Base-by-base conservation (phyloP, 306 rosid species). In the Cyamopsis tetragonoloba region DNA sequence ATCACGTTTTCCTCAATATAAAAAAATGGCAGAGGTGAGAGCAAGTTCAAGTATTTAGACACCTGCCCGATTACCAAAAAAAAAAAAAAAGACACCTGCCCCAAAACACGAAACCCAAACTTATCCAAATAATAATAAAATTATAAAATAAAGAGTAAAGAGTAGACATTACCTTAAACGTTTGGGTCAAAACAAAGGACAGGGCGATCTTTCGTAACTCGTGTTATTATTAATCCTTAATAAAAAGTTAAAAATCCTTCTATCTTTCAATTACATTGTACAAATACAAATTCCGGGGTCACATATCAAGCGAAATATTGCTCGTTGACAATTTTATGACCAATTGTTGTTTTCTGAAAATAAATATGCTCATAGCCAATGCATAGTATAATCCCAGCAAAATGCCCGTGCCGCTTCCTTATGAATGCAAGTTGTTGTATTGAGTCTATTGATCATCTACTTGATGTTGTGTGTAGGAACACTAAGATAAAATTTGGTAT, bases 401-500 rank as follows among this genome's bases (percentile, higher is more conserved):
- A 47, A 54, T 26, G 5, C 70, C 44, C 3, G 3, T 15, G 70
- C 24, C 6, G 55, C 34, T 30, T 69, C 37, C 50, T 74, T 62
- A 76, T 44, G 62, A 69, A 51, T 27, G 42, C 41, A 58, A 68
- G 51, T 62, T 63, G 44, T 50, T 27, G 42, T 35, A 39, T 27
- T 61, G 59, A 24, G 32, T 39, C 56, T 17, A 28, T 44, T n/a
- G 75, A 27, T 44, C 38, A 5, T 64, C 87, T 86, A 93, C 71
- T 65, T 66, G 19, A 44, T 82, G 69, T 89, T 88, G 78, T 93
- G 95, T 70, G 98, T 93, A 9, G 98, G 95, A 61, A 88, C 97
- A 63, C 98, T 93, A 0, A 88, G 79, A 84, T 86, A 93, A 82
- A 90, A 70, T 76, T 93, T 93, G 1, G 98, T 90, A 68, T 89